Base-by-base conservation (phyloP, 805 yeast genomes). In the Starmerella lactis-condensi region DNA sequence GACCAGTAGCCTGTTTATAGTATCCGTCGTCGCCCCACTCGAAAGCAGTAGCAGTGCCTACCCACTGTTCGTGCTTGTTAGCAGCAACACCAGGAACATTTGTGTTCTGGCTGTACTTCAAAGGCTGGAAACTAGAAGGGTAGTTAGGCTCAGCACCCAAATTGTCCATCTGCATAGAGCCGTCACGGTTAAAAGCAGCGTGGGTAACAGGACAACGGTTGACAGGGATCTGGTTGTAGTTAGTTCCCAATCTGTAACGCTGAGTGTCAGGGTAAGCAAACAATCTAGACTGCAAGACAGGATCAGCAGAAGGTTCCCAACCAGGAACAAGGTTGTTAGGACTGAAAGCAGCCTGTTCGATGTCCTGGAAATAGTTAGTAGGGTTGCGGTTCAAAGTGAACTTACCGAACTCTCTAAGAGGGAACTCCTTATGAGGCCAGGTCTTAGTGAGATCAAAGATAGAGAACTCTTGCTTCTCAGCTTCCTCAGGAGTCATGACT, bases 21-120 rank as follows among this genome's bases (percentile, higher is more conserved):
- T 83, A 93, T 42, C 60, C 58, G 37, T 68, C 79, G 31, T 72
- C 75, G 17, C 65, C 58, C 94, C 94, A 82, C 60, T 81, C 89
- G 70, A 67, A 77, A 41, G 85, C 79, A 39, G 72, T 59, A 28
- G 89, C 89, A 33, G 81, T 68, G 35, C 89, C 89, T 35, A 60
- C 58, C 89, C 89, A 78, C 38, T 69, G 65, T 58, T 77, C 91
- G 56, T 75, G 83, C 44, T 70, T 69, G 13, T 39, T 30, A 6
- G 36, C 24, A 3, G 41, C 34, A 14, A 36, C 31, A 14, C 45
- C 44, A 7, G 31, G 19, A 23, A 11, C 15, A 12, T 20, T 10
- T 15, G 39, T 25, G 14, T 41, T 43, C 31, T 38, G 36, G 25
- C 43, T 22, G 46, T 53, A 56, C 33, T 37, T 34, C 35, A 52